Percentiles rank a stretch among this genome's conserved stretches.
Evolutionary conservation across 371 early-diverging fungal genomes (phyloP).

Genomic region (Circinella umbellata): DNA sequence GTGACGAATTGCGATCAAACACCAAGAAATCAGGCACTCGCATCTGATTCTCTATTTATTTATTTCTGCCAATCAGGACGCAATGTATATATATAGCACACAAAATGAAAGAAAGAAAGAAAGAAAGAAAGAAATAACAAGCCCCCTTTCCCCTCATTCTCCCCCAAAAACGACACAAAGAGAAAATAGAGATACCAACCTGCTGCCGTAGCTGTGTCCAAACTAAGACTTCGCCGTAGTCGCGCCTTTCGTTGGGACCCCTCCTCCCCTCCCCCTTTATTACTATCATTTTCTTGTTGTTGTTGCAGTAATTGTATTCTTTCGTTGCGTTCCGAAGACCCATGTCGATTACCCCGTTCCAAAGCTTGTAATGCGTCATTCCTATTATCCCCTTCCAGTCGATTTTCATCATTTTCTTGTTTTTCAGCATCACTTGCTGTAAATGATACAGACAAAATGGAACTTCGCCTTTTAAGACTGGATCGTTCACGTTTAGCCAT

Average conservation of each 20-base stretch:
- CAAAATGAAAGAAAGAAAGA: neutral
- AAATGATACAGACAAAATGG: conserved; percentile 54
- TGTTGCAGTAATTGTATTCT: conserved; percentile 2
- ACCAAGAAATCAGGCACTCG: conserved; percentile 45
- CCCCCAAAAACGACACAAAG: neutral
- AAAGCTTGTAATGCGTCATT: conserved; percentile 20
- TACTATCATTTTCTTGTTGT: conserved; percentile 9
- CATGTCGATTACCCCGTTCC: conserved; percentile 16
- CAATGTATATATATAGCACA: conserved; percentile 2
- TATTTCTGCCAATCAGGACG: neutral
- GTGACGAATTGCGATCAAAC: conserved; percentile 56
- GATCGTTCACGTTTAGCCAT: conserved; percentile 35
- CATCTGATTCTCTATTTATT: conserved; percentile 16
- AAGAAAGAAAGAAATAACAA: too few species aligned
- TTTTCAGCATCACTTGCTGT: conserved; percentile 45
- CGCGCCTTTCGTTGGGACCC: conserved; percentile 25
- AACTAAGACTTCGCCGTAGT: conserved; percentile 53
- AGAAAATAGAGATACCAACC: conserved; percentile 25
- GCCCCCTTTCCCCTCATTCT: conserved; percentile 7
- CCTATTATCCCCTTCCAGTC: conserved; percentile 14
- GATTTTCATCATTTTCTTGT: conserved; percentile 27
- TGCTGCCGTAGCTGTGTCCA: conserved; percentile 36
- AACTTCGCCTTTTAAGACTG: conserved; percentile 45
- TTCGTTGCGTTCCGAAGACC: conserved; percentile 1
- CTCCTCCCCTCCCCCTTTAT: conserved; percentile 6